Base-by-base conservation (phyloP, 1,284 basidiomycete genomes). In the Microbotryomycetes sp. region DNA sequence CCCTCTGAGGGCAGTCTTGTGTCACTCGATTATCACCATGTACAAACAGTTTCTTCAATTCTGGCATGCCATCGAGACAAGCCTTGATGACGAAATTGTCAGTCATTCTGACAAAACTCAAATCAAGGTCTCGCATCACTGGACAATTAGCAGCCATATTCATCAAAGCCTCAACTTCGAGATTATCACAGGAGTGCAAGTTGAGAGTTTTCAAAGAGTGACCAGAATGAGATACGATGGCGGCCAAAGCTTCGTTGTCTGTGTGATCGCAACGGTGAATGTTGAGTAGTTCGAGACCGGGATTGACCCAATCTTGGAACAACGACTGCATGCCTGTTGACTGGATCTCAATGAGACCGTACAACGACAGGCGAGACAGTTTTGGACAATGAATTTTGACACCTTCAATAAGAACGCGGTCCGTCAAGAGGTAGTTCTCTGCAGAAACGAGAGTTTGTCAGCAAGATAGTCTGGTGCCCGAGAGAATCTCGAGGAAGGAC, bases 71-170 rank as follows among this genome's bases (percentile, higher is more conserved):
- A 19, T 87, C 84, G 66, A 91, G 74, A 70, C 91, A 77, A 23
- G 77, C 80, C 74, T 88, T 86, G 63, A 97, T 76, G 2, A 88
- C 79, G 71, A 86, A 91, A 74, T 98, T 88, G 67, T 93, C 87
- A 31, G 90, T 81, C 42, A 83, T 81, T 48, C 94, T 79, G 67
- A 92, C 93, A 82, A 90, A 98, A 1, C 92, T 87, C 6, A 96
- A 75, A 72, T 98, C 89, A 36, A 97, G 72, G 71, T 78, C 80
- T 65, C 76, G 78, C 68, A 97, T 71, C 26, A 80, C 76, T 4
- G 72, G 74, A 22, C 82, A 82, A 0, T 71, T 69, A 42, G 76
- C 74, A 0, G 80, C 81, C 31, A 94, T 80, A 46, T 69, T 68
- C 51, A 75, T 77, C 45, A 96, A 75, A 1, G 81, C 80, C 12